phyloP scores from a whole-genome alignment of 345 rosid species.

The Mangifera indica region DNA sequence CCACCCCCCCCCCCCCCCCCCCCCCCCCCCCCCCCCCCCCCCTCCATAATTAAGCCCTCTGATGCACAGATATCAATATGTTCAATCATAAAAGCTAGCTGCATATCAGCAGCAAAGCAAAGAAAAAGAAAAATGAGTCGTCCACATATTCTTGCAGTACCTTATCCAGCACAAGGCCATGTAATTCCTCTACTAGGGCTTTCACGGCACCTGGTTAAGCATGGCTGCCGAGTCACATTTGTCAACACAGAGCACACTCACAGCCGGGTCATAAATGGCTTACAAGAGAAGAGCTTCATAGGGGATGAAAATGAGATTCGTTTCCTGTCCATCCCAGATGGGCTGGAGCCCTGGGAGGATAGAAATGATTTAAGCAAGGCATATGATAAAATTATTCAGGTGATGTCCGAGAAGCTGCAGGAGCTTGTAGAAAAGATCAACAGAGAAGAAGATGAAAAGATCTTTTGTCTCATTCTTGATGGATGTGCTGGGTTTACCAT shows the following conservation, averaged over 20 bases:
- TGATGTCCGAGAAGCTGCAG: constrained; percentile 7
- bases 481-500: neutral
- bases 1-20: too few species aligned
- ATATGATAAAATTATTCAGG: neutral
- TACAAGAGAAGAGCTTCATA: neutral
- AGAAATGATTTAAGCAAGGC: neutral
- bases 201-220: neutral
- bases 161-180: constrained; percentile 2
- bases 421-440: neutral
- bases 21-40: too few species aligned
- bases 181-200: too few species aligned
- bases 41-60: too few species aligned
- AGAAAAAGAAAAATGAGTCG: neutral
- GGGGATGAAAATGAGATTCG: neutral
- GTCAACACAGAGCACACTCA: constrained; percentile 8
- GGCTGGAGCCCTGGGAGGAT: neutral
- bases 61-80: too few species aligned
- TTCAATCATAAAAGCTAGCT: too few species aligned
- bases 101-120: too few species aligned
- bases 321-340: constrained; percentile 8
- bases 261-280: neutral
- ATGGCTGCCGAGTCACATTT: constrained; percentile 23
- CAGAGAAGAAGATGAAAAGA: neutral
- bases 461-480: constrained; percentile 19
- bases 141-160: neutral